Conservation (phyloP, 768 basidiomycete genomes). For the Clavulina sp. region DNA sequence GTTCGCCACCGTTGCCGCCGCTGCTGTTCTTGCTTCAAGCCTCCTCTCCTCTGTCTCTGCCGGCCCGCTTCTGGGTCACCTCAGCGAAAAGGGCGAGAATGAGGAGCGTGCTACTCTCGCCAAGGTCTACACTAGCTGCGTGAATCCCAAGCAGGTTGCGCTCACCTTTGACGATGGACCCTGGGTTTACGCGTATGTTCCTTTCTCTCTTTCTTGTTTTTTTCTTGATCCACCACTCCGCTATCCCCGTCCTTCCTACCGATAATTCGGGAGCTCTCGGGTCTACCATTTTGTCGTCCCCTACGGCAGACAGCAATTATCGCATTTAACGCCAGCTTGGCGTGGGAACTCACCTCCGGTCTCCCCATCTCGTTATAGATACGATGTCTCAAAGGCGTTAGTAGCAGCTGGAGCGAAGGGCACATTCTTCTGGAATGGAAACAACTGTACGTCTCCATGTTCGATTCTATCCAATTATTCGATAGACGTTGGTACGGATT, state of each 20-base stretch:
- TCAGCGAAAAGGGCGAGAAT: too few relatives aligned
- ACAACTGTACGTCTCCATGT: not conserved
- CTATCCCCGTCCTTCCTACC: not conserved
- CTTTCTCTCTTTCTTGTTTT: not conserved
- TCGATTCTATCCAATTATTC: not conserved
- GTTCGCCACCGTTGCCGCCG: too few relatives aligned
- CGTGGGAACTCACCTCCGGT: too few relatives aligned
- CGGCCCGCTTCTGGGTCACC: too few relatives aligned
- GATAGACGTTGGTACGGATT: not conserved
- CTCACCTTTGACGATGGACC: conserved; percentile 13
- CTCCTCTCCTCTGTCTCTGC: too few relatives aligned
- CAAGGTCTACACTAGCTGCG: not conserved
- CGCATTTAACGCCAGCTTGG: too few relatives aligned
- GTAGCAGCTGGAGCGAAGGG: conserved; percentile 1
- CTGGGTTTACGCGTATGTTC: conserved; percentile 9
- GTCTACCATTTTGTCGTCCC: too few relatives aligned
- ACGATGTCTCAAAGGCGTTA: not conserved
- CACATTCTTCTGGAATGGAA: conserved; percentile 12
- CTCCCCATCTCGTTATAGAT: not conserved
- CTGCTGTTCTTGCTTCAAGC: too few relatives aligned
- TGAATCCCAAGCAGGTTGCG: not conserved
- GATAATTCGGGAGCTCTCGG: conserved; percentile 2
- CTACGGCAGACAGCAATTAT: too few relatives aligned
- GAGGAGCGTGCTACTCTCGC: too few relatives aligned
- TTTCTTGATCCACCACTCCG: not conserved